Evolutionary conservation across 306 rosid species (phyloP), one percentile per base, ranked within the genome.

Genomic region (Vicia sativa): DNA sequence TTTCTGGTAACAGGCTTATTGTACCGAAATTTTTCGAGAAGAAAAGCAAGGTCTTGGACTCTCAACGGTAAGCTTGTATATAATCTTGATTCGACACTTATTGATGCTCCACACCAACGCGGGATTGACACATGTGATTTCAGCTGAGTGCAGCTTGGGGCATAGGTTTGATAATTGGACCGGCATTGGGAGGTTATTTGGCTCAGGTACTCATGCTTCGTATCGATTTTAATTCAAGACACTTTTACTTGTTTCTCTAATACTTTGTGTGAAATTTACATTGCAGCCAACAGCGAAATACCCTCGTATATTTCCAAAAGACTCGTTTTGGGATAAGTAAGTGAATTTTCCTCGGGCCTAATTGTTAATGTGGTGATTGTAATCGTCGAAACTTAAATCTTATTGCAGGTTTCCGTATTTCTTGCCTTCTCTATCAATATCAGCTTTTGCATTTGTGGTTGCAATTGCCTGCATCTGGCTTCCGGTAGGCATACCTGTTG

Each of bases 81-180:
- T 45, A 46, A 6, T 52, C 54, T 25, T 10, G 65, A 12, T 39
- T 18, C 5, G 0, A 49, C 11, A 7, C 8, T 34, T 31, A 5
- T 6, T 34, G 7, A 4, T 4, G n/a, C 23, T n/a, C 8, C 6
- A 16, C 23, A 16, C 54, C 25, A 15, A 16, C 23, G 8, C 1
- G 23, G 0, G 6, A 48, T 3, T 9, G 25, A 48, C 50, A 1
- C 18, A 13, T 68, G 0, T 72, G 50, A 44, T 75, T 77, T 78
- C 96, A 89, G 96, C 52, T 87, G 13, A 85, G 85, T 65, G 85
- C 95, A 6, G 86, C 96, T 44, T 87, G 92, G 96, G 95, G 89
- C 31, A 74, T 87, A 0, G 95, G 96, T 54, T 75, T 89, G 76
- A 79, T 89, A 62, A 43, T 92, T 68, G 97, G 96, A 35, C 97